These are phyloP conservation scores for Prillingera fragicola DNA, from an alignment of 1,284 basidiomycete genomes.

Conservation along the genomic window DNA sequence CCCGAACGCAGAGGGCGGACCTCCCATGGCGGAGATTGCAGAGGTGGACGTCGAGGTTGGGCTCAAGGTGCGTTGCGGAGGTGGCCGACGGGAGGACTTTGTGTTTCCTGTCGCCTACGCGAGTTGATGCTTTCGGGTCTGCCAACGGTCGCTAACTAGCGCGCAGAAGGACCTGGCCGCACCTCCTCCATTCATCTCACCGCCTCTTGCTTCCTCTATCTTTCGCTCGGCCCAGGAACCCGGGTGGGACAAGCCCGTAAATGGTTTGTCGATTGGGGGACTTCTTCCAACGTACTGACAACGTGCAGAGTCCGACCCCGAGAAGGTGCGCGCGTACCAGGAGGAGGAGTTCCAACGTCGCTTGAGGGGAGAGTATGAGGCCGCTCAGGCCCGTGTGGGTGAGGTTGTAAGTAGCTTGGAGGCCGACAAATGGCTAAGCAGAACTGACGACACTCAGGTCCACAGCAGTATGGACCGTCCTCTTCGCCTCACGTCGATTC, in stretches of 20 bases:
- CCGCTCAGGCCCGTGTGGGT: constrained; percentile 60
- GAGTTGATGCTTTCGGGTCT: background rate
- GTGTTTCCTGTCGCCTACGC: too few relatives aligned
- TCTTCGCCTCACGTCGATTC: constrained; percentile 65
- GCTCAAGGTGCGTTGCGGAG: constrained; percentile 8
- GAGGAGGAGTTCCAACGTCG: constrained; percentile 61
- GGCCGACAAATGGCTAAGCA: background rate
- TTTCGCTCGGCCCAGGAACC: constrained; percentile 14
- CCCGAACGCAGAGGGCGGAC: constrained; percentile 37
- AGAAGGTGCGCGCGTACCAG: constrained; percentile 63
- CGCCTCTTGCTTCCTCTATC: constrained; percentile 14
- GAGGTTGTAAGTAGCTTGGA: constrained; percentile 60
- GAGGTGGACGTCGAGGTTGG: constrained; percentile 42
- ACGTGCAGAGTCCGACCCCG: constrained; percentile 36
- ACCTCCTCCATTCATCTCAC: constrained; percentile 2
- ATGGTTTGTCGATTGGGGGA: constrained; percentile 2
- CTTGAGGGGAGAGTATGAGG: constrained; percentile 70
- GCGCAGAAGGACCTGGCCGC: constrained; percentile 14
- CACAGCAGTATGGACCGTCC: constrained; percentile 58
- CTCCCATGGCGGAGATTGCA: constrained; percentile 33
- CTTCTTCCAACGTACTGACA: background rate
- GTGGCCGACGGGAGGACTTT: too few relatives aligned
- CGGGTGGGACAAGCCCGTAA: constrained; percentile 8
- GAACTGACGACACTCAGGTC: constrained; percentile 52
- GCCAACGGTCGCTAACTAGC: background rate